Base-by-base conservation (phyloP, 2,329 filamentous ascomycete species). In the Thelonectria blattea region DNA sequence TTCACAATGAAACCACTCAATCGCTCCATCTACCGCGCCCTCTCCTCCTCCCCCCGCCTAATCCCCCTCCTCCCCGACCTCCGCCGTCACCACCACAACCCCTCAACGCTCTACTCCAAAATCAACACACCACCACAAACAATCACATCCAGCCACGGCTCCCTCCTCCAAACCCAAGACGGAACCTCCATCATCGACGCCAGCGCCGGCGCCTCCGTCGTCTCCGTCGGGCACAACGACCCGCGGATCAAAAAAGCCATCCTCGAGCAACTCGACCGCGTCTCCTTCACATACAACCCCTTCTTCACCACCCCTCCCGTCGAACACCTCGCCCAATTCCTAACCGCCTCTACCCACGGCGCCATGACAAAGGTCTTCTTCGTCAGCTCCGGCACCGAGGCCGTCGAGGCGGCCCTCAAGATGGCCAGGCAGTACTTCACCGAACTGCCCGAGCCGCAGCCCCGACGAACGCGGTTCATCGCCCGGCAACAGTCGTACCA, bases 341-440 rank as follows among this genome's bases (percentile, higher is more conserved):
- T 77, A 5, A 65, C 76, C 6, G 45, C 66, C 14, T 72, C 71
- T 2, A 77, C 75, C 3, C 56, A 68, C 20, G 72, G 73, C 5
- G 55, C 64, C 3, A 77, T 78, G 75, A 67, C 67, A 15, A 72
- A 72, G 12, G 74, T 72, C 1, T 75, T 73, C 54, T 73, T 77
- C 30, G 69, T 76, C 32, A 72, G 69, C 42, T 77, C 74, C 37
- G 75, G 67, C 0, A 69, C 67, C 0, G 67, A 69, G 11, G 67
- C 67, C 9, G 46, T 69, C 0, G 67, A 69, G 5, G 63, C 65
- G 9, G 66, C 67, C 1, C 42, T 69, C 1, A 69, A 69, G 12
- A 63, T 69, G 0, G 66, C 67, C 3, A 51, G 67, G 0, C 67
- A 69, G 2, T 69, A 69, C 1, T 69, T 60, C 3, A 64, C 64